phyloP scores from a whole-genome alignment of 345 rosid species.

The Citrus trifoliata region DNA sequence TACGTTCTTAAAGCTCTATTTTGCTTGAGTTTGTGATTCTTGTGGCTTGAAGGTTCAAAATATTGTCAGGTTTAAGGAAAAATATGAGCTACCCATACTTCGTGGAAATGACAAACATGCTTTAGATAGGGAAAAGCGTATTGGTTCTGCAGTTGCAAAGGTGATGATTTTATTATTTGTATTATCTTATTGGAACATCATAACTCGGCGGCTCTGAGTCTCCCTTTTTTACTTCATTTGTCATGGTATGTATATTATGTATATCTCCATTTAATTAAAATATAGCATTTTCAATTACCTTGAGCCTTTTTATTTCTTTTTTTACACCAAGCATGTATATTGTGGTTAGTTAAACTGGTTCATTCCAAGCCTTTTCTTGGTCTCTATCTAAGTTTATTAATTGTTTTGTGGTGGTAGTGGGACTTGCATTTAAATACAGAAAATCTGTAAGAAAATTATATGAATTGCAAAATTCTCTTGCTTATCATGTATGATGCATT shows the following conservation, averaged over 20 bases:
- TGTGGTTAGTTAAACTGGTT: not conserved
- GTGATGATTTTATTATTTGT: constrained; percentile 34
- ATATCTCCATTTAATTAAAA: not conserved
- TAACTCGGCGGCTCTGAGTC: not conserved
- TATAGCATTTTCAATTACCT: not conserved
- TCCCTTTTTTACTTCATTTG: not conserved
- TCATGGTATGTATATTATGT: not conserved
- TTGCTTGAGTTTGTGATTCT: constrained; percentile 18
- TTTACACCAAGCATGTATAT: not conserved
- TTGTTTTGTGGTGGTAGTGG: not conserved
- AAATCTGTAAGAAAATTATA: not conserved
- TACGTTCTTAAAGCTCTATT: constrained; percentile 12
- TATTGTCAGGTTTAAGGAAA: constrained; percentile 74
- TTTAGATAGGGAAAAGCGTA: constrained; percentile 79
- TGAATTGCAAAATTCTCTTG: not conserved
- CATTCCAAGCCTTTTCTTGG: not conserved
- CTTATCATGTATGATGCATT: not conserved
- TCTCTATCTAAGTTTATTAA: not conserved
- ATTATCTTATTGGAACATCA: not conserved
- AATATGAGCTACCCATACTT: constrained; percentile 69
- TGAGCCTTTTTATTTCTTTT: not conserved
- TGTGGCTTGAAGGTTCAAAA: constrained; percentile 15
- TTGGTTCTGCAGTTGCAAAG: constrained; percentile 93
- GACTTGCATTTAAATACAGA: not conserved
- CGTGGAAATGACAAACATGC: constrained; percentile 94